Conservation (phyloP, 805 yeast species). For the Tanozyma kutaoensis region DNA sequence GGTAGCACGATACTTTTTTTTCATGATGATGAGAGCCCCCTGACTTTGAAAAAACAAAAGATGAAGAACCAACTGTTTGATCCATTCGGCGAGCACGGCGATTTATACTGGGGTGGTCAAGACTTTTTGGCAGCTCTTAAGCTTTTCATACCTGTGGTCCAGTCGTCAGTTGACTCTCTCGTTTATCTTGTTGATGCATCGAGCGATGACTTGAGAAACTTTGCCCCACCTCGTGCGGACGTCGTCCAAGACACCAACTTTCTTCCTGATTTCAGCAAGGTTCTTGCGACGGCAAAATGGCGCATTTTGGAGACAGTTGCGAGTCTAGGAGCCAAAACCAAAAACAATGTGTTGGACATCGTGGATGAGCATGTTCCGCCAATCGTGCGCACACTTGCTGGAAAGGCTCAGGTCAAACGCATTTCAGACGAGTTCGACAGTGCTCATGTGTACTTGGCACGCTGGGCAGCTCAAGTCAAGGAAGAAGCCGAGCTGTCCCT, state of each 20-base stretch:
- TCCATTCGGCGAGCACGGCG: constrained; percentile 45
- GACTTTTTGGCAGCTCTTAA: constrained; percentile 50
- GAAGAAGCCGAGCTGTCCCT: constrained; percentile 68
- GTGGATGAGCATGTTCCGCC: constrained; percentile 34
- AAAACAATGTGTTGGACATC: constrained; percentile 45
- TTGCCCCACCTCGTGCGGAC: constrained; percentile 22
- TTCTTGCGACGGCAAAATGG: constrained; percentile 72
- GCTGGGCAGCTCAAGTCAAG: constrained; percentile 92
- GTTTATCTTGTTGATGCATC: constrained; percentile 73
- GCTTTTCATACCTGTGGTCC: constrained; percentile 46
- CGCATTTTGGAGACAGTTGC: constrained; percentile 75
- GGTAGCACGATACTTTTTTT: constrained; percentile 70
- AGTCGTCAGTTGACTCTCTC: constrained; percentile 58
- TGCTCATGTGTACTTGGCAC: constrained; percentile 84
- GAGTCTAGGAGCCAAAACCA: constrained; percentile 40
- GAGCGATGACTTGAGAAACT: constrained; percentile 46
- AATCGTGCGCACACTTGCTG: constrained; percentile 39
- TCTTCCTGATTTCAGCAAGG: constrained; percentile 22
- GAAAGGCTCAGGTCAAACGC: constrained; percentile 66
- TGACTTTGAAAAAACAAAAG: constrained; percentile 52
- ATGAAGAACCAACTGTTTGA: constrained; percentile 53
- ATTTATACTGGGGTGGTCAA: constrained; percentile 84
- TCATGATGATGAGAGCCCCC: constrained; percentile 80
- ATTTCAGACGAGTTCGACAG: constrained; percentile 87
- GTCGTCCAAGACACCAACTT: constrained; percentile 1